Conservation (phyloP, 805 yeast species). For the Spathaspora arborariae region DNA sequence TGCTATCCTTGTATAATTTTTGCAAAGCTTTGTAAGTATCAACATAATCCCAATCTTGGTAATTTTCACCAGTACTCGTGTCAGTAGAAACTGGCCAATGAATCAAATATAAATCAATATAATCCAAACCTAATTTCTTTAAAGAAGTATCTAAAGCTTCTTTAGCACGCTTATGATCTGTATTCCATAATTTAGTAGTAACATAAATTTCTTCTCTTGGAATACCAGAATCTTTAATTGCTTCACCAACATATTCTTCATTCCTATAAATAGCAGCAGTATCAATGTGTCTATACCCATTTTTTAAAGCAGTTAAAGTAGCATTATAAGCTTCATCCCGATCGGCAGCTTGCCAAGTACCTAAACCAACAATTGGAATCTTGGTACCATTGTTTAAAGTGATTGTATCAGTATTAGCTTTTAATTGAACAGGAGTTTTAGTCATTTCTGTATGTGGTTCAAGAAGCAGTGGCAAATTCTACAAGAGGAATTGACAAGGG, state of each 20-base stretch:
- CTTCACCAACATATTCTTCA: conserved; percentile 61
- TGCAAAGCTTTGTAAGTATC: conserved; percentile 44
- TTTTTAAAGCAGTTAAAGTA: conserved; percentile 55
- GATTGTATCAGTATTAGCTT: conserved; percentile 11
- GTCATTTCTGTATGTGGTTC: not conserved
- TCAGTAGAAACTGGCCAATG: conserved; percentile 70
- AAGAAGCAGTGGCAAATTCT: too few relatives aligned
- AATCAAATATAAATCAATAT: conserved; percentile 72
- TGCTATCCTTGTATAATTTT: conserved; percentile 38
- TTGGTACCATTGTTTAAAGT: conserved; percentile 58
- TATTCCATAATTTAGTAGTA: conserved; percentile 68
- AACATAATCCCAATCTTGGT: conserved; percentile 25
- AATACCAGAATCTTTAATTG: conserved; percentile 52
- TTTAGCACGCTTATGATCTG: conserved; percentile 49
- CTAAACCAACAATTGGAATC: conserved; percentile 70
- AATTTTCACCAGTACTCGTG: conserved; percentile 25
- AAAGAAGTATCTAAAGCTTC: conserved; percentile 57
- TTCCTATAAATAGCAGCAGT: conserved; percentile 68
- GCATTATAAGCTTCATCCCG: conserved; percentile 52
- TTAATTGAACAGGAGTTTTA: conserved; percentile 1
- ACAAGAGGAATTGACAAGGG: not conserved
- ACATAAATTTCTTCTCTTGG: conserved; percentile 63
- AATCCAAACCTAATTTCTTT: conserved; percentile 61
- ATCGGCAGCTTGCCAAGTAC: conserved; percentile 64
- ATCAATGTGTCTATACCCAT: conserved; percentile 76